Percentiles rank a stretch among this genome's conserved stretches.
phyloP scores from a whole-genome alignment of 1,284 basidiomycete species.

The Cryptococcus amylolentus region DNA sequence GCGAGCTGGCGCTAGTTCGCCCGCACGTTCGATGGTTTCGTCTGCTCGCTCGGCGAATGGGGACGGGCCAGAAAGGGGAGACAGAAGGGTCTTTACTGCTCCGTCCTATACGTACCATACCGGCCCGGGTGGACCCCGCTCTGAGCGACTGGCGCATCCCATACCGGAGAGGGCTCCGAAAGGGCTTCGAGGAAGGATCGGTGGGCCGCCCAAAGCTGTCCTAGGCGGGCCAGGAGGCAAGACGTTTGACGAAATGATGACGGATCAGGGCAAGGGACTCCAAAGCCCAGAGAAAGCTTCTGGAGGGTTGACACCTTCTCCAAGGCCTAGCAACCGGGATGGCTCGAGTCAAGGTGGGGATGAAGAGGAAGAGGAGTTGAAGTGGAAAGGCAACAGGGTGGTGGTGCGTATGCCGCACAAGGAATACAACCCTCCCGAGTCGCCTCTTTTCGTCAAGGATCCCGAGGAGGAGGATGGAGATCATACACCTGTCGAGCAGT shows the following conservation, averaged over 20 bases:
- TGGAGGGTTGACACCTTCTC: background rate
- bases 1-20: background rate
- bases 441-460: slow-evolving; percentile 8
- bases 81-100: background rate
- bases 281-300: slow-evolving; percentile 1
- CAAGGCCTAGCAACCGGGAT: background rate
- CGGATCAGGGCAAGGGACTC: slow-evolving; percentile 1
- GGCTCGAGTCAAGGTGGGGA: too few relatives aligned
- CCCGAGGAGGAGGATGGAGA: background rate
- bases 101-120: background rate
- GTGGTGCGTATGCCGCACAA: slow-evolving; percentile 22
- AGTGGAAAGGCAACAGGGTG: slow-evolving; percentile 19
- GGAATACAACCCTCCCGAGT: slow-evolving; percentile 23
- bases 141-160: background rate
- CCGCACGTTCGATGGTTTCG: background rate
- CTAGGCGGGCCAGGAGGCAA: slow-evolving; percentile 40
- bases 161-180: slow-evolving; percentile 4
- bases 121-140: too few relatives aligned
- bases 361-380: background rate
- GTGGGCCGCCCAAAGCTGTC: slow-evolving; percentile 40
- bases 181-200: slow-evolving; percentile 12
- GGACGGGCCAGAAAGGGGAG: background rate
- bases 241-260: slow-evolving; percentile 37
- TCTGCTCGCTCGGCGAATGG: background rate
- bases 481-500: background rate